Percentiles rank a stretch among this genome's conserved stretches.
phyloP scores from a whole-genome alignment of 1,139 yeast species.

The Meyerozyma athensensis region DNA sequence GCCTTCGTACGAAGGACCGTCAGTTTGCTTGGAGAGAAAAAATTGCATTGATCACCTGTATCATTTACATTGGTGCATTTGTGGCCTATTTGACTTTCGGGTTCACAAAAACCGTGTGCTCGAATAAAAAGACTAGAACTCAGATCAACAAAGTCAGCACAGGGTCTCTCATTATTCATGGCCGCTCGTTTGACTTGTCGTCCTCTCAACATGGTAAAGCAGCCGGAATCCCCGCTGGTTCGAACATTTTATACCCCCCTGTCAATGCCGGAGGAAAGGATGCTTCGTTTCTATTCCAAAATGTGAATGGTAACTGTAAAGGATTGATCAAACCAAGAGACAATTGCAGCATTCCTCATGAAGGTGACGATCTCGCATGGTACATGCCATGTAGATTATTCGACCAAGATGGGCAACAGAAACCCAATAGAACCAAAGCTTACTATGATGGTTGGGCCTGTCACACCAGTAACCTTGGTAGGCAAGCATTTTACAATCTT shows the following conservation, averaged over 20 bases:
- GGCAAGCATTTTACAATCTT: constrained; percentile 62
- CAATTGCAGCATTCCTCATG: constrained; percentile 65
- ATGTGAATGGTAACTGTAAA: constrained; percentile 91
- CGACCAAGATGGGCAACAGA: constrained; percentile 63
- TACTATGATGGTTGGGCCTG: constrained; percentile 87
- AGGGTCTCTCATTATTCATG: constrained; percentile 73
- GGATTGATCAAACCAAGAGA: constrained; percentile 71
- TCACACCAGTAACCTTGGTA: constrained; percentile 69
- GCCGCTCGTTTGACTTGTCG: constrained; percentile 71
- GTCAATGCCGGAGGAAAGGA: constrained; percentile 85
- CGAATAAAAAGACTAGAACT: constrained; percentile 40
- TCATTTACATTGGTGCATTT: constrained; percentile 66
- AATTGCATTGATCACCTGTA: constrained; percentile 75
- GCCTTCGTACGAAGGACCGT: constrained; percentile 72
- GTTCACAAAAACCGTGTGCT: constrained; percentile 81
- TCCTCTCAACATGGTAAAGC: constrained; percentile 75
- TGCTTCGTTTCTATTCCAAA: constrained; percentile 86
- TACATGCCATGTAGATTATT: constrained; percentile 88
- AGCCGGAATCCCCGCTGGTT: constrained; percentile 62
- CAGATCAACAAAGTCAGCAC: constrained; percentile 52
- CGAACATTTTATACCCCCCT: constrained; percentile 80
- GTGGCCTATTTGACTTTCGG: constrained; percentile 91
- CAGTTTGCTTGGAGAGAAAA: constrained; percentile 98
- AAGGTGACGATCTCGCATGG: constrained; percentile 75
- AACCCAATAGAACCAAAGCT: constrained; percentile 55